Percentiles rank a stretch among this genome's conserved stretches.
Evolutionary conservation across 1,284 basidiomycete species (phyloP).

Genomic region (Cryptococcus sp.): DNA sequence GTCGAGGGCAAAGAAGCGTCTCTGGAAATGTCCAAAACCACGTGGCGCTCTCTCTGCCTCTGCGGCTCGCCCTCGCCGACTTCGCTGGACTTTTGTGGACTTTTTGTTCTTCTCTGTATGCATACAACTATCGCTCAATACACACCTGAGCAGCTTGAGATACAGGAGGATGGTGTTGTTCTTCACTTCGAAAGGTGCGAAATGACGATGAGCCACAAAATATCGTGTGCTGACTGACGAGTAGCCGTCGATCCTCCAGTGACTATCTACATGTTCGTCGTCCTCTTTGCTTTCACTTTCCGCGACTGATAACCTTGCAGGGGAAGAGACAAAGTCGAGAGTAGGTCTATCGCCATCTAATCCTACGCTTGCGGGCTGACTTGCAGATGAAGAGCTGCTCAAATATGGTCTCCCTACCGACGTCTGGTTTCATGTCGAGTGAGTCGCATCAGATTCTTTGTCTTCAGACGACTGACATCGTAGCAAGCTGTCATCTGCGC

Average conservation of each 20-base stretch:
- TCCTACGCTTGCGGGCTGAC: constrained; percentile 1
- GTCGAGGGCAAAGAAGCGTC: no score
- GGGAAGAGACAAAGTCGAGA: constrained; percentile 95
- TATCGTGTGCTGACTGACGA: constrained; percentile 1
- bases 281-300: no score
- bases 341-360: constrained; percentile 51
- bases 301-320: no score
- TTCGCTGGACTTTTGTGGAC: no score
- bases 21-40: no score
- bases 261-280: constrained; percentile 64
- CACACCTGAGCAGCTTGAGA: no score
- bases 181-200: constrained; percentile 52
- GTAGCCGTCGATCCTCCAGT: constrained; percentile 58
- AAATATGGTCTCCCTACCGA: constrained; percentile 66
- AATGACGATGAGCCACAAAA: background rate
- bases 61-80: no score
- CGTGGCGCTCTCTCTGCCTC: no score
- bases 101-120: no score
- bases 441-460: constrained; percentile 3
- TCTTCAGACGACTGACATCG: constrained; percentile 45
- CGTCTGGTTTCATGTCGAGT: constrained; percentile 58
- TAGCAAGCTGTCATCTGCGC: constrained; percentile 88
- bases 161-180: constrained; percentile 52
- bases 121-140: no score
- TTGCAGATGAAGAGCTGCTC: constrained; percentile 83